phyloP scores from a whole-genome alignment of 2,329 filamentous ascomycete species.

The Alternaria angustiovoidea region DNA sequence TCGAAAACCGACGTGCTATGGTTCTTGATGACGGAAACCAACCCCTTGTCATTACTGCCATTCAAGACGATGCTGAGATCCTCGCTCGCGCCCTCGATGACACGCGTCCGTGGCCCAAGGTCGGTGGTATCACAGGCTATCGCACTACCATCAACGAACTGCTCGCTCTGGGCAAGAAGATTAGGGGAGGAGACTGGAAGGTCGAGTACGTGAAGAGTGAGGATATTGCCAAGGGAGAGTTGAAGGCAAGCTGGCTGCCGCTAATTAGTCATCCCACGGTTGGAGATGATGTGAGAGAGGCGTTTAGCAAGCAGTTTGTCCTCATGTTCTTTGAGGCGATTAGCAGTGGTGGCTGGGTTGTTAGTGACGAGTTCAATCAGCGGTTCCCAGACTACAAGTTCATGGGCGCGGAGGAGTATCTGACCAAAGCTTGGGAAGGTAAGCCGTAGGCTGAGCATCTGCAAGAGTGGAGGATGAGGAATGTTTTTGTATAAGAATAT shows the following conservation, averaged over 20 bases:
- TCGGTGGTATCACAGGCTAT: slow-evolving; percentile 39
- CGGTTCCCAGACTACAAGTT: slow-evolving; percentile 58
- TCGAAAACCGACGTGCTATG: slow-evolving; percentile 37
- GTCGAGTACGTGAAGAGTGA: slow-evolving; percentile 57
- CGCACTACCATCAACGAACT: slow-evolving; percentile 38
- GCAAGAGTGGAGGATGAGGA: not conserved
- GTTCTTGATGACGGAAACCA: slow-evolving; percentile 38
- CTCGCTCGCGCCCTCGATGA: slow-evolving; percentile 39
- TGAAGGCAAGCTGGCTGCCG: slow-evolving; percentile 55
- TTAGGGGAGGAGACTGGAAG: slow-evolving; percentile 41
- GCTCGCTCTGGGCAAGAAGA: slow-evolving; percentile 37
- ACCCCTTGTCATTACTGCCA: slow-evolving; percentile 37
- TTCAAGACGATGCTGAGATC: slow-evolving; percentile 36
- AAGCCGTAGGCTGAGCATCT: slow-evolving; percentile 35
- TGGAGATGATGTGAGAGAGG: slow-evolving; percentile 44
- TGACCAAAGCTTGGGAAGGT: slow-evolving; percentile 53
- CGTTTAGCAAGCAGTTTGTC: slow-evolving; percentile 50
- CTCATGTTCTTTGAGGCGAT: slow-evolving; percentile 55
- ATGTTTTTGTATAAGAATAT: not conserved
- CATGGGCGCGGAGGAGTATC: slow-evolving; percentile 52
- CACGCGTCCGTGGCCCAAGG: slow-evolving; percentile 32
- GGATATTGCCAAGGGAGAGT: slow-evolving; percentile 57
- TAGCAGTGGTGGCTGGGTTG: slow-evolving; percentile 54
- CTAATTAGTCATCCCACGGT: slow-evolving; percentile 46
- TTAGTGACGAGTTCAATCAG: slow-evolving; percentile 57